phyloP scores from a whole-genome alignment of 768 basidiomycete genomes.

The Holtermanniella nyarrowii region DNA sequence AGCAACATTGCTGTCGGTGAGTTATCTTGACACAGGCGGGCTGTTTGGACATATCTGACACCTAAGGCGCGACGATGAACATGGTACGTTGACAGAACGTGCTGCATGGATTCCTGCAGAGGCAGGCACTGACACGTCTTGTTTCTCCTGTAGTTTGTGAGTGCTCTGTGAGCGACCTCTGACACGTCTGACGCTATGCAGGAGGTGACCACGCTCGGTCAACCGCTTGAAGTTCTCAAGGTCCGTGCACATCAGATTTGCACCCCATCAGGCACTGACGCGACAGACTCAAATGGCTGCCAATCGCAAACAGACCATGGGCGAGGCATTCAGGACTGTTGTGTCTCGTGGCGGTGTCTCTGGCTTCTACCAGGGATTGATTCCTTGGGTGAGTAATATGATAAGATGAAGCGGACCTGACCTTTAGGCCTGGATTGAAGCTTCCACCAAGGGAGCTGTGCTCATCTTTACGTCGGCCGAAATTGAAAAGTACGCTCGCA shows the following conservation, averaged over 20 bases:
- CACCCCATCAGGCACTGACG: not conserved
- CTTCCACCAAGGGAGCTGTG: conserved; percentile 94
- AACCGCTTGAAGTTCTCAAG: conserved; percentile 94
- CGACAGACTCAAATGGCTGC: conserved; percentile 88
- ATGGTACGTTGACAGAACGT: conserved; percentile 52
- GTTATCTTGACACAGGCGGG: conserved; percentile 4
- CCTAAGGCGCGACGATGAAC: conserved; percentile 88
- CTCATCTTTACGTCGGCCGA: conserved; percentile 93
- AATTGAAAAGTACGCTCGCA: conserved; percentile 59
- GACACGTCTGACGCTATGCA: conserved; percentile 18
- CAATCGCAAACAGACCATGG: conserved; percentile 83
- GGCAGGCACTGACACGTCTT: not conserved
- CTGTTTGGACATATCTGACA: not conserved
- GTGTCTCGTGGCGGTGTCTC: conserved; percentile 81
- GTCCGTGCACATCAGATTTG: not conserved
- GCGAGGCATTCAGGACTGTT: conserved; percentile 69
- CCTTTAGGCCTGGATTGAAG: conserved; percentile 92
- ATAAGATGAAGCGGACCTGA: not conserved
- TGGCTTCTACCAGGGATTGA: conserved; percentile 96
- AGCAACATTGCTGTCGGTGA: conserved; percentile 43
- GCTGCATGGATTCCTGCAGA: not conserved
- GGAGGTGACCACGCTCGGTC: conserved; percentile 93
- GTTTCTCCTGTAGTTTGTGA: conserved; percentile 3
- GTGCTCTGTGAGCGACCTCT: not conserved
- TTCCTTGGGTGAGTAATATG: conserved; percentile 72